Conservation (phyloP, 257 asterid species). For the Ophiorrhiza pumila region DNA sequence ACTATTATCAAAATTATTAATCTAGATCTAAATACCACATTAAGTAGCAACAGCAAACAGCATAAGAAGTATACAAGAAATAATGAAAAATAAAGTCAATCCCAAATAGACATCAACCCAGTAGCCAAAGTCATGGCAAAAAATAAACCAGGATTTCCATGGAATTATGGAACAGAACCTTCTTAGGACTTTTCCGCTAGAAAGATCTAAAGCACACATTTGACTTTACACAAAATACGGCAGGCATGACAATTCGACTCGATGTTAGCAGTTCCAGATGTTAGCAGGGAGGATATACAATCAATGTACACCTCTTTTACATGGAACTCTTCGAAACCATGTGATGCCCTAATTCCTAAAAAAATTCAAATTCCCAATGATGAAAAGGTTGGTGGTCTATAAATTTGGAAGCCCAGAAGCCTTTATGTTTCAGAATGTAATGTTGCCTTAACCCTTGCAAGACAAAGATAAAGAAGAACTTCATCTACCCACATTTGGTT, state of each 20-base stretch:
- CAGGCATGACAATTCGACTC: not conserved
- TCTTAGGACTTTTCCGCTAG: too few relatives aligned
- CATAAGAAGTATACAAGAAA: not conserved
- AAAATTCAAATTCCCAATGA: not conserved
- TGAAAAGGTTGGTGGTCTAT: not conserved
- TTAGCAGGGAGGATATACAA: not conserved
- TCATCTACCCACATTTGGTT: conserved; percentile 1
- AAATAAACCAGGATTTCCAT: not conserved
- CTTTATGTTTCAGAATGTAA: not conserved
- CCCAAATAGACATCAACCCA: not conserved
- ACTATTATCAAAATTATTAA: not conserved
- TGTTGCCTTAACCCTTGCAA: not conserved
- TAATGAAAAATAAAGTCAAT: not conserved
- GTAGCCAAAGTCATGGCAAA: not conserved
- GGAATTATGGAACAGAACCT: not conserved
- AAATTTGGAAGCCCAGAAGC: not conserved
- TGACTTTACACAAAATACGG: not conserved
- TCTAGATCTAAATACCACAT: not conserved
- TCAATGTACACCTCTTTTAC: not conserved
- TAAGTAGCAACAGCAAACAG: not conserved
- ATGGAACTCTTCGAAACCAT: not conserved
- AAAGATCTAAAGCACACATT: not conserved
- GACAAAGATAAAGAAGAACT: not conserved
- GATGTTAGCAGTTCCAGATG: not conserved
- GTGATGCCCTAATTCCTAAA: not conserved